These are phyloP conservation scores for Cucurbita maxima DNA, from an alignment of 306 rosid genomes.

Conservation along the genomic window DNA sequence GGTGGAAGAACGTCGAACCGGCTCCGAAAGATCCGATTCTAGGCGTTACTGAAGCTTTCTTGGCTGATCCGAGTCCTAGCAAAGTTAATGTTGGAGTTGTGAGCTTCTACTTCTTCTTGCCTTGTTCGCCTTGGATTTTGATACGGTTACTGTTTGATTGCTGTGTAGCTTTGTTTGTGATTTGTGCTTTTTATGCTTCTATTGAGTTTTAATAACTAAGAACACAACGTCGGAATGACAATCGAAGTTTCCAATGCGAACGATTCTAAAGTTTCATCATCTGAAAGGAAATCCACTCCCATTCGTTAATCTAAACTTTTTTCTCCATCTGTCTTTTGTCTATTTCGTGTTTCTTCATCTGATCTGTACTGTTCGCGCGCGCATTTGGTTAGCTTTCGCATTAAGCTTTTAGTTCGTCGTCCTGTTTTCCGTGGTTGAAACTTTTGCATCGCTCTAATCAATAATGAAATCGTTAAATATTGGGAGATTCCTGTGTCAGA, in stretches of 20 bases:
- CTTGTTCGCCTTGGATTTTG: not conserved
- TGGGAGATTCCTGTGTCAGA: not conserved
- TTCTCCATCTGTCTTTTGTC: not conserved
- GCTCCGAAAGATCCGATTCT: constrained; percentile 97
- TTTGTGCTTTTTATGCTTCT: not conserved
- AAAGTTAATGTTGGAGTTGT: constrained; percentile 97
- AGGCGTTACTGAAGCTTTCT: constrained; percentile 93
- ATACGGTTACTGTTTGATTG: not conserved
- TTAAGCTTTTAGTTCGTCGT: not conserved
- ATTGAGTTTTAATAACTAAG: not conserved
- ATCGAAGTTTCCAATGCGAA: not conserved
- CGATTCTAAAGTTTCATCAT: not conserved
- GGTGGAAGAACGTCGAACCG: constrained; percentile 66
- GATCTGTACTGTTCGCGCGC: not conserved
- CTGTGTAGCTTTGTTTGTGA: not conserved
- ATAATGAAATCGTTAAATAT: not conserved
- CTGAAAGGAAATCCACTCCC: not conserved
- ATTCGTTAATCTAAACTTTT: not conserved
- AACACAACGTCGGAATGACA: not conserved
- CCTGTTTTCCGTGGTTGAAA: not conserved
- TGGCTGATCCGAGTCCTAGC: constrained; percentile 75
- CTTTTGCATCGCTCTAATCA: not conserved
- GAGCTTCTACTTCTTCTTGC: constrained; percentile 17
- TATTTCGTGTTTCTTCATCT: not conserved
- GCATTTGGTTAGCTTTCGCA: not conserved